Evolutionary conservation across 306 rosid species (phyloP), one percentile per base, ranked within the genome.

Genomic region (Pyrus betulifolia): DNA sequence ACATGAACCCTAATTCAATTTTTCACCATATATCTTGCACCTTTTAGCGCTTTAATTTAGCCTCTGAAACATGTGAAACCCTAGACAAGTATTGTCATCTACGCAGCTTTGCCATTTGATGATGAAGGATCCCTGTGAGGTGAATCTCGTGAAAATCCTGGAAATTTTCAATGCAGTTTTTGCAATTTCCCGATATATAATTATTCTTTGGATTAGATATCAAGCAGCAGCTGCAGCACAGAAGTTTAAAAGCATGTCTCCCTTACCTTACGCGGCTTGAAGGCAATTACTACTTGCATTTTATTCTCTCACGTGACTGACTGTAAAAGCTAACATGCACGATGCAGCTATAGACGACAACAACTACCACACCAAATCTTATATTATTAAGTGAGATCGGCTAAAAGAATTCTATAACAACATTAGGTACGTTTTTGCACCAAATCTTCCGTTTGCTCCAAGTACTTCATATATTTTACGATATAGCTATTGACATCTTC

Each of bases 21-120:
- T 64, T 71, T 79, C 82, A 66, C 74, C 33, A 51, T 51, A 51
- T 51, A 80, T 84, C 23, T 42, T 51, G 83, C 79, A 38, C 79
- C 79, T 51, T 27, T 75, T 66, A 66, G 54, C 76, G 68, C 80
- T 51, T 17, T 15, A 51, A 51, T 44, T 58, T 62, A 46, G 61
- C 46, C 69, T 72, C 74, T 25, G 35, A 40, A 71, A 74, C 79
- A 66, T 60, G 85, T 27, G 67, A 71, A 66, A 49, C 19, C 10
- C 78, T 21, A 64, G 6, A 35, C 76, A 52, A 46, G 73, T 68
- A 59, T 77, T 52, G 9, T 42, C 3, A 8, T 42, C 10, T 38
- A 38, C 45, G 55, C 55, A 2, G 21, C 21, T 51, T 17, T 51
- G 55, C 55, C 0, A 51, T 15, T 42, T 17, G 55, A 51, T 18